Base-by-base conservation (phyloP, 257 asterid species). In the Nicotiana obtusifolia region DNA sequence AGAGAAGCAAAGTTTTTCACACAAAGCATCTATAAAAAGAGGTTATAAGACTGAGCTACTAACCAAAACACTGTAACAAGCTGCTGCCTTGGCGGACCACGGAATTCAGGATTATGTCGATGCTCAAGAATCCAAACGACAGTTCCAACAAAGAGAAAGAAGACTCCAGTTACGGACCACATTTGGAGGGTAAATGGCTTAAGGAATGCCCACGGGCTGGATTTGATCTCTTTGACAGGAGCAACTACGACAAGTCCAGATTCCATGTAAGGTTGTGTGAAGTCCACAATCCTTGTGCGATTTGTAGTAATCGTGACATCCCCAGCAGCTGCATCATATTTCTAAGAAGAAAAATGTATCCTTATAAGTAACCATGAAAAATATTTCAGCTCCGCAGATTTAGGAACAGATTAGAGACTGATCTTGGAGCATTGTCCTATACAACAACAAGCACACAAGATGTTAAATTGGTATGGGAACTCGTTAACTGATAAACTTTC, bases 121-220 rank as follows among this genome's bases (percentile, higher is more conserved):
- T 95, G 99, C 87, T 95, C 99, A n/a, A 95, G 99, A 82, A 95
- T 88, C 99, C 99, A 95, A 78, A 95, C 90, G 62, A 95, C 99
- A 17, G 91, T 81, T 80, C 99, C 99, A 47, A 95, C 97, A 3
- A 91, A 87, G 26, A 95, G 90, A 83, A 94, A 95, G 91, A 91
- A 94, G 33, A 85, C 33, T 26, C 94, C 97, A 3, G 97, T 94
- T 11, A 95, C 96, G 19, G 66, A 91, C 99, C 99, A 95, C 99
- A 95, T 95, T 85, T 92, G 97, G 95, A 92, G 89, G 53, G 95
- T 90, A 84, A 94, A 95, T 71, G 99, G 99, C 89, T 86, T 88
- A 77, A 95, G 97, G 87, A 95, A 95, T 5, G 98, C 88, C 99
- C 99, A 95, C 0, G 97, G 93, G 84, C 91, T 91, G 9, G 94